phyloP scores from a whole-genome alignment of 768 basidiomycete genomes.

The Boletellus sp. region DNA sequence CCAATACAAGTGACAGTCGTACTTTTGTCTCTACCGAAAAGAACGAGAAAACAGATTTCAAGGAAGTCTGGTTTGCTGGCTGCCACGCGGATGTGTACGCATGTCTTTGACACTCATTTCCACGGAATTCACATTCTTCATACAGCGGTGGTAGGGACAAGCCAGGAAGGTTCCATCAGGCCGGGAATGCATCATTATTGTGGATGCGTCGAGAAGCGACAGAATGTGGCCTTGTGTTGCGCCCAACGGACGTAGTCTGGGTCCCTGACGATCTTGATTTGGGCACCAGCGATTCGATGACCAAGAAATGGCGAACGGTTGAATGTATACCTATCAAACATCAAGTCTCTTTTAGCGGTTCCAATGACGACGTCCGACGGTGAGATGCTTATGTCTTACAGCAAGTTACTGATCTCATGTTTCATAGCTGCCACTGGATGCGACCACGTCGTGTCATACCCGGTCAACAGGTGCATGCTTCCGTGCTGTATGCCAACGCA shows the following conservation, averaged over 20 bases:
- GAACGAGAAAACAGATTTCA: conserved; percentile 26
- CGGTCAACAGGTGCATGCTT: conserved; percentile 26
- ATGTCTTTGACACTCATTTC: background rate
- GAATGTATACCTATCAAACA: conserved; percentile 26
- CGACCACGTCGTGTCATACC: conserved; percentile 26
- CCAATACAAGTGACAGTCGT: background rate
- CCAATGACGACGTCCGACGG: conserved; percentile 16
- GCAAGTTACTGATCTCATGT: background rate
- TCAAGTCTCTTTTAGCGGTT: conserved; percentile 20
- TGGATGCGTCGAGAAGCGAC: conserved; percentile 36
- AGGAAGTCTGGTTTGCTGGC: conserved; percentile 68
- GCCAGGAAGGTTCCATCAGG: conserved; percentile 18
- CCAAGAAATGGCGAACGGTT: conserved; percentile 7
- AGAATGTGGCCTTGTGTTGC: conserved; percentile 23
- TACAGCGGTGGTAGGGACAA: conserved; percentile 20
- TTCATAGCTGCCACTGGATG: conserved; percentile 11
- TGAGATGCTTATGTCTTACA: background rate
- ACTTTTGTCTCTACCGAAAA: background rate
- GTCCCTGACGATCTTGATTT: conserved; percentile 24
- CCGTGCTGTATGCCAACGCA: conserved; percentile 19
- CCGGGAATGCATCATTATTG: conserved; percentile 23
- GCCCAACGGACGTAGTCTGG: conserved; percentile 25
- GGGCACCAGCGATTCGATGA: conserved; percentile 23
- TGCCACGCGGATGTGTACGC: conserved; percentile 36
- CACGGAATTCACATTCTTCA: background rate